These are phyloP conservation scores for Globisporangium irregulare DNA, from an alignment of 352 stramenopile genomes.

Conservation along the genomic window DNA sequence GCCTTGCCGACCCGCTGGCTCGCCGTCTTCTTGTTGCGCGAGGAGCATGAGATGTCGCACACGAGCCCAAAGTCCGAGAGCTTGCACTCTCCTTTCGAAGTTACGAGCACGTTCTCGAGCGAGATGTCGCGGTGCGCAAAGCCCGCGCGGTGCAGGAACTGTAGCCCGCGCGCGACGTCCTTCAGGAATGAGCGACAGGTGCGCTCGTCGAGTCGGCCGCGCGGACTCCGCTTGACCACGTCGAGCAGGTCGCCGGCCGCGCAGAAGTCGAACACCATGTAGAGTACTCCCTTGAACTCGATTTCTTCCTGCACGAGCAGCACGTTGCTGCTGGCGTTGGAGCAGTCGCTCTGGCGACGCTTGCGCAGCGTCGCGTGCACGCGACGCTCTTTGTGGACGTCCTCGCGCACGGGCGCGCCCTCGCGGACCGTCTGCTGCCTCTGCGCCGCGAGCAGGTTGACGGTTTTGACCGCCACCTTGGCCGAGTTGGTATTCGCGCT, in stretches of 20 bases:
- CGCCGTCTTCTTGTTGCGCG: conserved; percentile 21
- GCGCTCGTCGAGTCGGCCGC: conserved; percentile 30
- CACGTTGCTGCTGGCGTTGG: conserved; percentile 30
- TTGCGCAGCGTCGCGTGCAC: conserved; percentile 41
- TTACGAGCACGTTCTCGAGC: conserved; percentile 59
- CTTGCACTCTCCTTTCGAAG: conserved; percentile 28
- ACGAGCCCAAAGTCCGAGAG: conserved; percentile 61
- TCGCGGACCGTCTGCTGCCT: conserved; percentile 40
- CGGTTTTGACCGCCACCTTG: conserved; percentile 14
- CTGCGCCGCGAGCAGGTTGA: conserved; percentile 49
- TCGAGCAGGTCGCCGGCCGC: conserved; percentile 53
- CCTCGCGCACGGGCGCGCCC: conserved; percentile 41
- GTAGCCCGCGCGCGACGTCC: conserved; percentile 32
- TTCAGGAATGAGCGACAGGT: conserved; percentile 34
- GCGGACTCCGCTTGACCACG: conserved; percentile 30
- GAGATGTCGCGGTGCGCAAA: conserved; percentile 64
- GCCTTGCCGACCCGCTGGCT: conserved; percentile 47
- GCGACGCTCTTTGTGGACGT: conserved; percentile 41
- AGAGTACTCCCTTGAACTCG: conserved; percentile 32
- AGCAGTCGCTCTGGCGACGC: conserved; percentile 11
- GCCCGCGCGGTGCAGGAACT: conserved; percentile 36
- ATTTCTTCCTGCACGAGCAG: conserved; percentile 48
- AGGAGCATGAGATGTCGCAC: conserved; percentile 8
- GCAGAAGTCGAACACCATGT: conserved; percentile 59
- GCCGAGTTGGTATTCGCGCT: conserved; percentile 1